phyloP scores from a whole-genome alignment of 805 yeast genomes.

The Maudiozyma pseudohumilis region DNA sequence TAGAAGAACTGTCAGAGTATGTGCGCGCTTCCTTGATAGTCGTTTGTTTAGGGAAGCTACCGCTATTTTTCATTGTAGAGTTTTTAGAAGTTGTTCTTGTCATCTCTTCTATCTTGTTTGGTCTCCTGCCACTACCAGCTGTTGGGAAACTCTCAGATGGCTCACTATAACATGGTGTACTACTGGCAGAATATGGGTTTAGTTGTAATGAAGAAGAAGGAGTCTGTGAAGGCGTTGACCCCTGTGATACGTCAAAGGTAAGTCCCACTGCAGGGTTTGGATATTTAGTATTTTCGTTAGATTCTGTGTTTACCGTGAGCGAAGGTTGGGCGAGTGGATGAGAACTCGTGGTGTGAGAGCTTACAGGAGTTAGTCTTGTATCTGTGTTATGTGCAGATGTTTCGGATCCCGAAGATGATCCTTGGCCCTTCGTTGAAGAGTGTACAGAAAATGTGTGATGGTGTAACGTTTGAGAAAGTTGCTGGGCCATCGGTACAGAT shows the following conservation, averaged over 20 bases:
- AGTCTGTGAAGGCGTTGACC: neutral
- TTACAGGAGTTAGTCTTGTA: too few species aligned
- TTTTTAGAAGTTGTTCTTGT: neutral
- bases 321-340: neutral
- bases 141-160: neutral
- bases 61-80: neutral
- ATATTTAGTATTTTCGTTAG: slow-evolving; percentile 1
- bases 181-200: slow-evolving; percentile 1
- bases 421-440: neutral
- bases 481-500: neutral
- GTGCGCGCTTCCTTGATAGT: neutral
- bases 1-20: too few species aligned
- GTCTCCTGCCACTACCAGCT: neutral
- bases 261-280: neutral
- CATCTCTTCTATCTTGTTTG: neutral
- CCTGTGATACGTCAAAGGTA: neutral
- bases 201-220: neutral
- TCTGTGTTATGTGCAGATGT: too few species aligned
- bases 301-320: neutral
- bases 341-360: too few species aligned
- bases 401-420: neutral
- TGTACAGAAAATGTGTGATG: neutral
- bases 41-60: neutral
- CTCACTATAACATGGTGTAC: neutral
- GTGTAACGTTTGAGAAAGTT: neutral